Evolutionary conservation across 2,329 filamentous ascomycete species (phyloP).

Genomic region (Aureobasidium namibiae): DNA sequence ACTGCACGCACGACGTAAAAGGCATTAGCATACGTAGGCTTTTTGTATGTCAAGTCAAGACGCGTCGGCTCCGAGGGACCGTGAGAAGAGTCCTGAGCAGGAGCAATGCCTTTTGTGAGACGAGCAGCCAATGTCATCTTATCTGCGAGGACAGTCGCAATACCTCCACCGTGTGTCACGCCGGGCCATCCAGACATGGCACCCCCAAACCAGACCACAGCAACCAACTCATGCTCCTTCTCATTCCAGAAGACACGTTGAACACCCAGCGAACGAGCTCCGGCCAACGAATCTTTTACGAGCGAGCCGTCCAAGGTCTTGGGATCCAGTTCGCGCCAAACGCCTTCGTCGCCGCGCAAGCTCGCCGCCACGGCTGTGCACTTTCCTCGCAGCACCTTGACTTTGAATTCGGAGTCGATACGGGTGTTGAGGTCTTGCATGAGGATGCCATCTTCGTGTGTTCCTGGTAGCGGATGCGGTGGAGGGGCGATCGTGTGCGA

Average conservation of each 20-base stretch:
- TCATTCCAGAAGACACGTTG: conserved; percentile 59
- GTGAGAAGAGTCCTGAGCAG: not conserved
- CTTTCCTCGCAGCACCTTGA: conserved; percentile 39
- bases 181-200: conserved; percentile 61
- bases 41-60: conserved; percentile 51
- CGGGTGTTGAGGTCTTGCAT: conserved; percentile 34
- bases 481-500: conserved; percentile 38
- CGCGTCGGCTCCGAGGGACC: conserved; percentile 27
- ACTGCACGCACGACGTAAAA: conserved; percentile 56
- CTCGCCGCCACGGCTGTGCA: conserved; percentile 24
- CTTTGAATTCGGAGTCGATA: conserved; percentile 41
- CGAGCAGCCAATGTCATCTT: conserved; percentile 56
- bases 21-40: conserved; percentile 49
- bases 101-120: conserved; percentile 32
- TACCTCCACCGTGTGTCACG: conserved; percentile 61
- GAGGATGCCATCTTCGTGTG: conserved; percentile 35
- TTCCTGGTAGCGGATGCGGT: conserved; percentile 31
- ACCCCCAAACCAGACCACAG: conserved; percentile 61
- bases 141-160: conserved; percentile 63
- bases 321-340: conserved; percentile 13
- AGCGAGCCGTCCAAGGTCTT: not conserved
- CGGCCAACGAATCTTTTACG: conserved; percentile 22
- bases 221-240: conserved; percentile 49
- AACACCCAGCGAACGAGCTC: conserved; percentile 34
- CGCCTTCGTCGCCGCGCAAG: conserved; percentile 13